Evolutionary conservation across 257 asterid genomes (phyloP).

Genomic region (Penstemon davidsonii): DNA sequence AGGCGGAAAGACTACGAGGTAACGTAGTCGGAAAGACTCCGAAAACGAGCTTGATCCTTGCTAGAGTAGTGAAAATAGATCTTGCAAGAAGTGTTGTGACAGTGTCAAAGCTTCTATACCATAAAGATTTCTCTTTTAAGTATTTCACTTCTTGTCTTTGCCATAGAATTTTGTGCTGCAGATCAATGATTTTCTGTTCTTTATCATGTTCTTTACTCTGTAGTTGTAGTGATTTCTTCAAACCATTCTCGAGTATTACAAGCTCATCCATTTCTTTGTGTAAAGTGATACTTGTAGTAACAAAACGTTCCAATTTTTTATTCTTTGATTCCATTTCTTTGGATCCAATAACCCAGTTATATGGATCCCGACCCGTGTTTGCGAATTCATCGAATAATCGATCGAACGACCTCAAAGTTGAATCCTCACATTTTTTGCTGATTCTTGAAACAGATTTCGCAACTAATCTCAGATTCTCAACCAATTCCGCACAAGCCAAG

Average conservation of each 20-base stretch:
- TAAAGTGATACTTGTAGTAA: conserved; percentile 48
- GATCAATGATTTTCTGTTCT: conserved; percentile 54
- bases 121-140: conserved; percentile 69
- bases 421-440: conserved; percentile 61
- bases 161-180: conserved; percentile 76
- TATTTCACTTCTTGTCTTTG: conserved; percentile 75
- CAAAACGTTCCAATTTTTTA: conserved; percentile 64
- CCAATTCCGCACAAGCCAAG: conserved; percentile 81
- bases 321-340: conserved; percentile 61
- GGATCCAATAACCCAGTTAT: conserved; percentile 51
- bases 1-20: conserved; percentile 76
- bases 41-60: conserved; percentile 78
- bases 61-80: conserved; percentile 63
- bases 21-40: conserved; percentile 61
- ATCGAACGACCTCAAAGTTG: conserved; percentile 58
- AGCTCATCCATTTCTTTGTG: conserved; percentile 80
- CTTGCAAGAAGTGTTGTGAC: conserved; percentile 56
- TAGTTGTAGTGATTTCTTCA: conserved; percentile 46
- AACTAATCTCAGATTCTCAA: conserved; percentile 54
- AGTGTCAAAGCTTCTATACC: conserved; percentile 80
- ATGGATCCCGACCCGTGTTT: conserved; percentile 62
- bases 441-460: conserved; percentile 62
- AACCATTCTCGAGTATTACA: conserved; percentile 42
- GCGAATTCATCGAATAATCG: conserved; percentile 63
- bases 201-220: conserved; percentile 38